Evolutionary conservation across 805 yeast genomes (phyloP).

Genomic region (Cyberlindnera amylophila): DNA sequence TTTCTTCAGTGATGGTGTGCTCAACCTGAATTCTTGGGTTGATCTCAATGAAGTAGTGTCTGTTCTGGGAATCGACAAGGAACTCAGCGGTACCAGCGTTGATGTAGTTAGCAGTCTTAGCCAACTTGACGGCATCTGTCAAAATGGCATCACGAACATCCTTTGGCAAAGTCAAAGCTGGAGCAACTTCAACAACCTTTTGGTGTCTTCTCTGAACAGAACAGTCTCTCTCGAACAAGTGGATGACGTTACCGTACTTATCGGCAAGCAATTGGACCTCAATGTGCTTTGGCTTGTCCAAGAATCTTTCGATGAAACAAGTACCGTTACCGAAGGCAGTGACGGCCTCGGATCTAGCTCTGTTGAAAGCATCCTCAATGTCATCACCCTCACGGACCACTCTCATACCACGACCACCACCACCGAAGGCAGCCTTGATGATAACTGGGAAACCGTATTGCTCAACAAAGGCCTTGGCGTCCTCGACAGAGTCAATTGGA

Average conservation of each 20-base stretch:
- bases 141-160: conserved; percentile 87
- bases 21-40: conserved; percentile 98
- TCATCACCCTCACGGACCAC: conserved; percentile 96
- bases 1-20: conserved; percentile 98
- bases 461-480: conserved; percentile 76
- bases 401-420: conserved; percentile 99
- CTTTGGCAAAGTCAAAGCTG: conserved; percentile 84
- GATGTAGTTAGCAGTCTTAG: conserved; percentile 81
- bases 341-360: conserved; percentile 93
- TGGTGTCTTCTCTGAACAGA: conserved; percentile 99
- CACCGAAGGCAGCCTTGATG: conserved; percentile 98
- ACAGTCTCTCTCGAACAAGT: conserved; percentile 95
- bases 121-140: conserved; percentile 91
- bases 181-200: conserved; percentile 97
- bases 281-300: conserved; percentile 94
- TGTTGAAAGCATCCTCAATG: conserved; percentile 82
- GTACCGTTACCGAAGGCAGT: conserved; percentile 98
- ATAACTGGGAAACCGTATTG: conserved; percentile 93
- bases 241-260: conserved; percentile 89
- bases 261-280: conserved; percentile 97
- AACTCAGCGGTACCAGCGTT: conserved; percentile 99
- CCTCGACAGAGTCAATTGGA: conserved; percentile 76
- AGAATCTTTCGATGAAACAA: conserved; percentile 93
- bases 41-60: conserved; percentile 97
- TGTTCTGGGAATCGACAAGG: conserved; percentile 85